A percentile compares a stretch with the other conserved stretches of the same genome.
phyloP scores from a whole-genome alignment of 768 basidiomycete genomes.

The Leccinum rimulosum region DNA sequence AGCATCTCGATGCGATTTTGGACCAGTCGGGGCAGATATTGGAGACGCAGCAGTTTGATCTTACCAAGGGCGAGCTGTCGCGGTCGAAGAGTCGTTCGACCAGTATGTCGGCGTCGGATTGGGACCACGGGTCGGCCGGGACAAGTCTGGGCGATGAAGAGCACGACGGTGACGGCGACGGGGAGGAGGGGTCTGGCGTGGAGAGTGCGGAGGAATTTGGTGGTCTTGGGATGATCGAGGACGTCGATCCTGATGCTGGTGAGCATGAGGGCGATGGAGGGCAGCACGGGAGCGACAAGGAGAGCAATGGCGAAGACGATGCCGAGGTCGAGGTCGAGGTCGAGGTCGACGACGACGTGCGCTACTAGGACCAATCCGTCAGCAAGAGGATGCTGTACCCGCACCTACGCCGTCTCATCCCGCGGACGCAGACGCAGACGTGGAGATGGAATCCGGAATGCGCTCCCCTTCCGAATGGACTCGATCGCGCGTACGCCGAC shows the following conservation, averaged over 20 bases:
- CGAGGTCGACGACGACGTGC: constrained; percentile 28
- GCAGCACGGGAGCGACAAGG: constrained; percentile 38
- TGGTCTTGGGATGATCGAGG: constrained; percentile 23
- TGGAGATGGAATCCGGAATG: background rate
- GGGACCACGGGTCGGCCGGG: constrained; percentile 17
- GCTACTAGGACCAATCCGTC: constrained; percentile 18
- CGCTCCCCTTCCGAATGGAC: constrained; percentile 22
- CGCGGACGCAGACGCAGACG: constrained; percentile 1
- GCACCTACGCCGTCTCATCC: background rate
- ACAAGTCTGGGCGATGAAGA: constrained; percentile 23
- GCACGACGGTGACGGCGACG: constrained; percentile 19
- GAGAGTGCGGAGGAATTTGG: constrained; percentile 40
- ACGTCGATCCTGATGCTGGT: constrained; percentile 1
- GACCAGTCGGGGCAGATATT: constrained; percentile 86
- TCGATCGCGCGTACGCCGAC: constrained; percentile 24
- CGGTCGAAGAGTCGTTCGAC: constrained; percentile 50
- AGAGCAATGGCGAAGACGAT: constrained; percentile 37
- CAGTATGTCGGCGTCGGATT: constrained; percentile 38
- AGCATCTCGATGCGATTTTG: constrained; percentile 87
- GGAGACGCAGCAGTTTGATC: constrained; percentile 76
- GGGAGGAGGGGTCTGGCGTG: constrained; percentile 24
- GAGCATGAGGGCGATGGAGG: constrained; percentile 9
- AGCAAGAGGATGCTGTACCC: background rate
- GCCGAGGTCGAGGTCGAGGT: constrained; percentile 31
- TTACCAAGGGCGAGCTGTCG: constrained; percentile 49